Base-by-base conservation (phyloP, 192 early-diverging fungal species). In the Coemansia sp. region DNA sequence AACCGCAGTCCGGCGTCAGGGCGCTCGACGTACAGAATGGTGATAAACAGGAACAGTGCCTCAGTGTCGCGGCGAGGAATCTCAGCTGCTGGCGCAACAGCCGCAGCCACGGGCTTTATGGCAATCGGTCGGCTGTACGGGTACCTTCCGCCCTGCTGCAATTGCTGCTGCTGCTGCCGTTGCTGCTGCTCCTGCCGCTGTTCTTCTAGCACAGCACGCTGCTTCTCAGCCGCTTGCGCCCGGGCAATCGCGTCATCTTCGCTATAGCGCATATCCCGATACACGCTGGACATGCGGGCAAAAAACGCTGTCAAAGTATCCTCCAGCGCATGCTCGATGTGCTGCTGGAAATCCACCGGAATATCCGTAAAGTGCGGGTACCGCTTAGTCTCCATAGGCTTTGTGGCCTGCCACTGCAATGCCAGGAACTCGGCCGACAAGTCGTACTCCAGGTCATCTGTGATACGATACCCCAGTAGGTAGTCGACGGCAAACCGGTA, bases 1-100 rank as follows among this genome's bases (percentile, higher is more conserved):
- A 91, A 92, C 5, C 79, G 85, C 23, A 91, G 75, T 11, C 90
- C 90, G 4, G 86, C 86, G 62, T 98, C 93, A 12, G 90, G 89
- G 10, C 89, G 85, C 57, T 92, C 87, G 8, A 85, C 73, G 83
- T 92, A 97, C 8, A 97, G 75, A 17, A 87, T 74, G 6, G 90
- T 87, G 8, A 98, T 83, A 25, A 94, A 76, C 9, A 80, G 73
- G 37, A 96, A 89, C 17, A 97, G 86, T 1, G 88, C 78, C 67
- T 93, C 92, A 1, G 90, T 84, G 64, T 89, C 86, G 62, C 85
- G 87, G 2, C 85, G 75, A 64, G 64, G 62, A 17, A 32, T 29
- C 53, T 55, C 76, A 25, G 59, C 62, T 51, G 67, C 75, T 8
- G 72, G 67, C n/a, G 66, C 70, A 36, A 42, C 51, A 2, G 55